A percentile compares a stretch with the other conserved stretches of the same genome.
Conservation (phyloP, 2,329 filamentous ascomycete species). For the Sarocladium brachiariae region DNA sequence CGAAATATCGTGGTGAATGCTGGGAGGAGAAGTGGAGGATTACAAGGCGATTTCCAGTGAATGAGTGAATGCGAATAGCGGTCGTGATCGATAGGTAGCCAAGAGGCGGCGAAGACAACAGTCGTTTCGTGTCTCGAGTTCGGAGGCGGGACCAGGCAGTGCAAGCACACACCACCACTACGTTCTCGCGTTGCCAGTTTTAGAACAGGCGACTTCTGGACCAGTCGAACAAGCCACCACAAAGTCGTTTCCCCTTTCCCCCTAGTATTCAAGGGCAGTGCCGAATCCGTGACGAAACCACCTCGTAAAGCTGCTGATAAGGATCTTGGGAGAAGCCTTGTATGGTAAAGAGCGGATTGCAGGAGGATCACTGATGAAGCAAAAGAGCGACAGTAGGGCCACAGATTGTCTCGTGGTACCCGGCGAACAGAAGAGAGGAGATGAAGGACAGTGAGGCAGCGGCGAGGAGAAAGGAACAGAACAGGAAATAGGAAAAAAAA, state of each 20-base stretch:
- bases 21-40: too few species aligned
- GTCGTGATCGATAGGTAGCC: neutral
- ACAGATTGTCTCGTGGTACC: too few species aligned
- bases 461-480: neutral
- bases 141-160: slow-evolving; percentile 2
- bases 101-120: too few species aligned
- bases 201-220: neutral
- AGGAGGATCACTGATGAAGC: too few species aligned
- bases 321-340: too few species aligned
- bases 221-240: neutral
- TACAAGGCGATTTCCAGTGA: neutral
- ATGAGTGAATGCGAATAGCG: neutral
- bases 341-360: too few species aligned
- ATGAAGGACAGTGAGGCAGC: neutral
- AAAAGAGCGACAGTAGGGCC: too few species aligned
- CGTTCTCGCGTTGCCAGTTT: neutral
- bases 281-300: too few species aligned
- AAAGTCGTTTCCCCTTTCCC: too few species aligned
- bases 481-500: neutral
- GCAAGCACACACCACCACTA: neutral
- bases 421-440: too few species aligned
- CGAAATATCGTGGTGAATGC: neutral
- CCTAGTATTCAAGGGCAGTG: too few species aligned
- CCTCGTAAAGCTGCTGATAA: too few species aligned
- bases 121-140: slow-evolving; percentile 8